phyloP scores from a whole-genome alignment of 2,329 filamentous ascomycete species.

The Ascochyta viciae-villosae region DNA sequence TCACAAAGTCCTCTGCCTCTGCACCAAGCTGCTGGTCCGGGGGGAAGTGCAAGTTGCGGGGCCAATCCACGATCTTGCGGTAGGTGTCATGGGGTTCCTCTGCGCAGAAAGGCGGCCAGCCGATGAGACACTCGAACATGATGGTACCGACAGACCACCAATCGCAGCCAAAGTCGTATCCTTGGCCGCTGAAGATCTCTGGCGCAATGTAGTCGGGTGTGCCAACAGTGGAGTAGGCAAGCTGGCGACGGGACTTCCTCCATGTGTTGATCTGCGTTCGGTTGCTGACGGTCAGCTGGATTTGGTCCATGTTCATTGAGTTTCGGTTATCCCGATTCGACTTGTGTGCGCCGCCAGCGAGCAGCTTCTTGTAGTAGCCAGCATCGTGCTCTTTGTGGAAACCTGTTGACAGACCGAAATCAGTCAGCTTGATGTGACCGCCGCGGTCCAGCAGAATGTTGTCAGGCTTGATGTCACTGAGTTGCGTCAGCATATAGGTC shows the following conservation, averaged over 20 bases:
- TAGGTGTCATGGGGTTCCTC: conserved; percentile 98
- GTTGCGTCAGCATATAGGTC: conserved; percentile 33
- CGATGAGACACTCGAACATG: conserved; percentile 99
- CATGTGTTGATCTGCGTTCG: conserved; percentile 98
- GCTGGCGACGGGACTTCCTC: conserved; percentile 91
- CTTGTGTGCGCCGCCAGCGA: conserved; percentile 69
- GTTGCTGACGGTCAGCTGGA: conserved; percentile 97
- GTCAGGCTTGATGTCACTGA: conserved; percentile 97
- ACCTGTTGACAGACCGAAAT: conserved; percentile 96
- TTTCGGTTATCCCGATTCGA: conserved; percentile 72
- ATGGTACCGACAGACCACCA: conserved; percentile 99
- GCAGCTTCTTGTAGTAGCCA: conserved; percentile 95
- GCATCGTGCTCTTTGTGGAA: conserved; percentile 99
- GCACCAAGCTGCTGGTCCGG: conserved; percentile 88
- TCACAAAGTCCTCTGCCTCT: conserved; percentile 90
- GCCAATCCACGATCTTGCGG: conserved; percentile 99
- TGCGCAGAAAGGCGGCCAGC: conserved; percentile 98
- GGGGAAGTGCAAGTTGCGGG: conserved; percentile 92
- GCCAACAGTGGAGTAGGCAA: conserved; percentile 98
- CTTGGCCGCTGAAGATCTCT: conserved; percentile 95
- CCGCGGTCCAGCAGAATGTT: conserved; percentile 96
- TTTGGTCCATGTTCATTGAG: conserved; percentile 96
- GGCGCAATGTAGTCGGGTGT: conserved; percentile 99
- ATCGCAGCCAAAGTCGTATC: conserved; percentile 96
- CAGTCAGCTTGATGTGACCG: conserved; percentile 96